Percentiles rank a stretch among this genome's conserved stretches.
Evolutionary conservation across 768 basidiomycete genomes (phyloP).

Genomic region (Mycena kentingensis): DNA sequence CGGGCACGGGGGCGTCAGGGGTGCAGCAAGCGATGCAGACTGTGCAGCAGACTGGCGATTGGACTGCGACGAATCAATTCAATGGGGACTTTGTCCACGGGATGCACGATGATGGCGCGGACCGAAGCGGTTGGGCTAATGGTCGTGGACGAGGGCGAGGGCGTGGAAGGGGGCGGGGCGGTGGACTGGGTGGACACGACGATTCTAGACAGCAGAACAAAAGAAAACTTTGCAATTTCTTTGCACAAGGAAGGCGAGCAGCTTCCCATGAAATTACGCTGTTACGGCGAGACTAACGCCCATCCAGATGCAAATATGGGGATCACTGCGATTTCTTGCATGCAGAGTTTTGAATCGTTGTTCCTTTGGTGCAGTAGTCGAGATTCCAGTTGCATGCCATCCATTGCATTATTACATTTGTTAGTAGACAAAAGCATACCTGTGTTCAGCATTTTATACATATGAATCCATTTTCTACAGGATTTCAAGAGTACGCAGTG

Average conservation of each 20-base stretch:
- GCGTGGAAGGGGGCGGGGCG: conserved; percentile 60
- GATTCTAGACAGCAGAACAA: conserved; percentile 72
- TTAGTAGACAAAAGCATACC: no score
- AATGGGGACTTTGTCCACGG: conserved; percentile 55
- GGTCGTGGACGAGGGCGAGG: conserved; percentile 54
- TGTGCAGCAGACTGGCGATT: conserved; percentile 37
- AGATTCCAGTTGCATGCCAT: no score
- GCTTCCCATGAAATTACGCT: conserved; percentile 37
- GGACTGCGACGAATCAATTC: conserved; percentile 42
- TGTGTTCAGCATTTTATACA: no score
- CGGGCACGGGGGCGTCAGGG: conserved; percentile 19
- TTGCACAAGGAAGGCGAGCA: conserved; percentile 91
- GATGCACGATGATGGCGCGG: conserved; percentile 47
- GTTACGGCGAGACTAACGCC: conserved; percentile 24
- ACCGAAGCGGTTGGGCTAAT: conserved; percentile 48
- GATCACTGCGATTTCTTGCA: conserved; percentile 88
- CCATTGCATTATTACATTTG: no score
- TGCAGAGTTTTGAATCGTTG: conserved; percentile 38
- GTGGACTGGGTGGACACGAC: conserved; percentile 53
- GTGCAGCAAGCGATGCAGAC: conserved; percentile 32
- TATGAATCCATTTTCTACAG: no score
- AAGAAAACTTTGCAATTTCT: conserved; percentile 90
- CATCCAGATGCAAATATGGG: conserved; percentile 83
- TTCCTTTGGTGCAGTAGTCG: no score
- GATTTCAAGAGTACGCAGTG: no score